Percentiles rank a stretch among this genome's conserved stretches.
phyloP scores from a whole-genome alignment of 768 basidiomycete species.

The Suillus subaureus region DNA sequence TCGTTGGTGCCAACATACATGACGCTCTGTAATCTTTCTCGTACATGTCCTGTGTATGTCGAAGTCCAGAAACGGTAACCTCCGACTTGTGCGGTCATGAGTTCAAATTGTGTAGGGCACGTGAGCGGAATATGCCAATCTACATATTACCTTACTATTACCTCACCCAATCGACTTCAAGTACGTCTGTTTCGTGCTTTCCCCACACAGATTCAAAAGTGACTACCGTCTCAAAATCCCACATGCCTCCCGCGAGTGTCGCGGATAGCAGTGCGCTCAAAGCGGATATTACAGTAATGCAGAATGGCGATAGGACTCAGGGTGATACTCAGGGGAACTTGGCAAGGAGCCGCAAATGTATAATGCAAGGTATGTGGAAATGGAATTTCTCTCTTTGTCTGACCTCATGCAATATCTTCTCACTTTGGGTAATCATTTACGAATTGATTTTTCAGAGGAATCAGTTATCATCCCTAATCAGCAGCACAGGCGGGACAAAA shows the following conservation, averaged over 20 bases:
- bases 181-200: background rate
- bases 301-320: background rate
- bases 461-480: background rate
- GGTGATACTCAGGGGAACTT: constrained; percentile 3
- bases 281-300: background rate
- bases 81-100: background rate
- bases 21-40: background rate
- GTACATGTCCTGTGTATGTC: background rate
- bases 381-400: background rate
- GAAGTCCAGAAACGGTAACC: background rate
- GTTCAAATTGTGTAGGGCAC: background rate
- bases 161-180: background rate
- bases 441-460: background rate
- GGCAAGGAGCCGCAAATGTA: background rate
- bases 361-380: background rate
- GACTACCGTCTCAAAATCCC: background rate
- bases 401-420: background rate
- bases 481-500: background rate
- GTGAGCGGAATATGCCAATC: background rate
- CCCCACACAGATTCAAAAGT: background rate
- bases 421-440: background rate
- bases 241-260: background rate
- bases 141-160: background rate
- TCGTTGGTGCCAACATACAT: background rate
- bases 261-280: background rate